Evolutionary conservation across 228 moss, liverwort and hornwort genomes (phyloP).

Genomic region (Sphagnum fallax): DNA sequence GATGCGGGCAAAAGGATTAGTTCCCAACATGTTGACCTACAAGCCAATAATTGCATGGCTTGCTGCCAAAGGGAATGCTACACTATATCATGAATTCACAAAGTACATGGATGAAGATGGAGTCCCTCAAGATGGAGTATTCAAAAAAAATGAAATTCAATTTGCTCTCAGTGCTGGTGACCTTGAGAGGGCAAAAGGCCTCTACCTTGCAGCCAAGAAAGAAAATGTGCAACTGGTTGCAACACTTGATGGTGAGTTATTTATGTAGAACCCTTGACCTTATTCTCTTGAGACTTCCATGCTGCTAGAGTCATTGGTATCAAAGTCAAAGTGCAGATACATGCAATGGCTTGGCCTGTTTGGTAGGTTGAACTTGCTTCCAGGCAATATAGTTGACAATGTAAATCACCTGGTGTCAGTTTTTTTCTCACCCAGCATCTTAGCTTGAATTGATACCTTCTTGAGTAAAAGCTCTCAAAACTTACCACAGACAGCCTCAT

Average conservation of each 20-base stretch:
- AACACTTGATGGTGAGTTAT: constrained; percentile 41
- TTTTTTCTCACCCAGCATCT: too few species aligned
- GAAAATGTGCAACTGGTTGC: constrained; percentile 18
- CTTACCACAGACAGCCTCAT: too few species aligned
- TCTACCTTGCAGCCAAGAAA: constrained; percentile 39
- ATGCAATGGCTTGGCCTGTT: too few species aligned
- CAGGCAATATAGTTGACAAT: too few species aligned
- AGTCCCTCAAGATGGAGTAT: constrained; percentile 37
- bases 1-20: constrained; percentile 40
- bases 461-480: too few species aligned
- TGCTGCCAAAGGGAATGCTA: constrained; percentile 28
- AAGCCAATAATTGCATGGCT: constrained; percentile 63
- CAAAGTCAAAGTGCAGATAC: too few species aligned
- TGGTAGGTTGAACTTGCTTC: too few species aligned
- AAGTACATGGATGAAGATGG: constrained; percentile 43
- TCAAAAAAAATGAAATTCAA: constrained; percentile 41
- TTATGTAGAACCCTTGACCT: background rate
- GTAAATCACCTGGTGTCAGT: too few species aligned
- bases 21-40: constrained; percentile 45
- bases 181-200: constrained; percentile 30
- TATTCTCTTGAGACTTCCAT: background rate
- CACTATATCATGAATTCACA: constrained; percentile 28
- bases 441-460: too few species aligned
- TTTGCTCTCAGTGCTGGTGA: constrained; percentile 27
- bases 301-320: background rate